Evolutionary conservation across 768 basidiomycete species (phyloP).

Genomic region (Termitomyces sp.): DNA sequence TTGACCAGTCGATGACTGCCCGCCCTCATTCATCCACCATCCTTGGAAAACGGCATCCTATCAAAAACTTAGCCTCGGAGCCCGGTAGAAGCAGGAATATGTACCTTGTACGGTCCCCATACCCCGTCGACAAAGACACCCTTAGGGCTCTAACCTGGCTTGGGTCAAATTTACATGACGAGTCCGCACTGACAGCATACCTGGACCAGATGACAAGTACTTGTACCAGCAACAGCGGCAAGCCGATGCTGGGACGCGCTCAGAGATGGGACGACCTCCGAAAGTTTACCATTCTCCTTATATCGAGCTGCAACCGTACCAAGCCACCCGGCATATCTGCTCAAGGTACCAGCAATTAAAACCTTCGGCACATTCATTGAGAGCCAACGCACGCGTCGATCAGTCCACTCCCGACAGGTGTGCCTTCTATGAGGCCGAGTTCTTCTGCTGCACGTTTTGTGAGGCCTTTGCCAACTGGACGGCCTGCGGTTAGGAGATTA

Average conservation of each 20-base stretch:
- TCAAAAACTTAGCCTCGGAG: not conserved
- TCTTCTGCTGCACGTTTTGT: constrained; percentile 75
- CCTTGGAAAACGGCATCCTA: constrained; percentile 87
- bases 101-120: constrained; percentile 84
- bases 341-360: not conserved
- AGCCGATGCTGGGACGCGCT: constrained; percentile 77
- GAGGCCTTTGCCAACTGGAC: constrained; percentile 82
- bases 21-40: constrained; percentile 99
- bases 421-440: constrained; percentile 79
- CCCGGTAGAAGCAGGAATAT: not conserved
- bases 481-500: constrained; percentile 71
- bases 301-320: constrained; percentile 88
- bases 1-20: constrained; percentile 98
- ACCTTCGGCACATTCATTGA: not conserved
- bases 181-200: constrained; percentile 23
- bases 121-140: constrained; percentile 87
- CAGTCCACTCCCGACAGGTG: constrained; percentile 88
- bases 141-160: constrained; percentile 52
- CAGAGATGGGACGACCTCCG: constrained; percentile 49
- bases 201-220: constrained; percentile 93
- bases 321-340: constrained; percentile 91
- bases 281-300: constrained; percentile 44
- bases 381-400: constrained; percentile 80
- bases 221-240: constrained; percentile 93
- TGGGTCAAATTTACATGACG: not conserved